Percentiles rank a stretch among this genome's conserved stretches.
phyloP scores from a whole-genome alignment of 352 stramenopile species.

The Phytophthora pini region DNA sequence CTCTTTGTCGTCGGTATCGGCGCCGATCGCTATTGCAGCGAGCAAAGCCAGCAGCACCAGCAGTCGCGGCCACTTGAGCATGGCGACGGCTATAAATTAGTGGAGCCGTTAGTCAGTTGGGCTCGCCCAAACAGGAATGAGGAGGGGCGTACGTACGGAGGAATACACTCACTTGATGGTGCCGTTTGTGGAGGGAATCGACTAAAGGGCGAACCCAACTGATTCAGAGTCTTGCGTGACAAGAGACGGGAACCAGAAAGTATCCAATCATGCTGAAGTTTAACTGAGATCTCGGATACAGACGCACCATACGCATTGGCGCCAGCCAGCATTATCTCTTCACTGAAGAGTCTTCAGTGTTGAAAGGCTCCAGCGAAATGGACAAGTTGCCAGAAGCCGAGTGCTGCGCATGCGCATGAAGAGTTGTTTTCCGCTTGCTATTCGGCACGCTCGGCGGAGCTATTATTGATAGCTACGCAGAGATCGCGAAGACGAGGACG shows the following conservation, averaged over 20 bases:
- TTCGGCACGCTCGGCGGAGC: too few relatives aligned
- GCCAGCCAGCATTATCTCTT: too few relatives aligned
- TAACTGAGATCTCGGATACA: conserved; percentile 5
- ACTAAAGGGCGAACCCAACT: conserved; percentile 36
- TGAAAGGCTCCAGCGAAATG: too few relatives aligned
- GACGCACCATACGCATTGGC: too few relatives aligned
- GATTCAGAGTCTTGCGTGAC: conserved; percentile 27
- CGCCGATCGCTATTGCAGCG: conserved; percentile 1
- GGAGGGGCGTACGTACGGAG: conserved; percentile 6
- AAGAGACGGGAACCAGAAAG: conserved; percentile 14
- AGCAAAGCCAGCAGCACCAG: conserved; percentile 17
- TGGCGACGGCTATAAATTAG: conserved; percentile 8
- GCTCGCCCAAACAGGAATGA: conserved; percentile 5
- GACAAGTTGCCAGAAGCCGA: too few relatives aligned
- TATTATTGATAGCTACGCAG: too few relatives aligned
- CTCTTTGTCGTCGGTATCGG: conserved; percentile 7
- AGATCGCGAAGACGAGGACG: too few relatives aligned
- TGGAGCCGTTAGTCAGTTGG: conserved; percentile 9
- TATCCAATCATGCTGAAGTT: conserved; percentile 6
- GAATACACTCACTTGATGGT: conserved; percentile 13
- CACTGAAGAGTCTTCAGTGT: too few relatives aligned
- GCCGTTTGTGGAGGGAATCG: conserved; percentile 24
- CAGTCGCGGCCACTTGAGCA: conserved; percentile 26
- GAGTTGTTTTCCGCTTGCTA: too few relatives aligned
- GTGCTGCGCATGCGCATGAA: too few relatives aligned